Evolutionary conservation across 345 rosid species (phyloP), one percentile per base, ranked within the genome.

Genomic region (Eucalyptus polybractea): DNA sequence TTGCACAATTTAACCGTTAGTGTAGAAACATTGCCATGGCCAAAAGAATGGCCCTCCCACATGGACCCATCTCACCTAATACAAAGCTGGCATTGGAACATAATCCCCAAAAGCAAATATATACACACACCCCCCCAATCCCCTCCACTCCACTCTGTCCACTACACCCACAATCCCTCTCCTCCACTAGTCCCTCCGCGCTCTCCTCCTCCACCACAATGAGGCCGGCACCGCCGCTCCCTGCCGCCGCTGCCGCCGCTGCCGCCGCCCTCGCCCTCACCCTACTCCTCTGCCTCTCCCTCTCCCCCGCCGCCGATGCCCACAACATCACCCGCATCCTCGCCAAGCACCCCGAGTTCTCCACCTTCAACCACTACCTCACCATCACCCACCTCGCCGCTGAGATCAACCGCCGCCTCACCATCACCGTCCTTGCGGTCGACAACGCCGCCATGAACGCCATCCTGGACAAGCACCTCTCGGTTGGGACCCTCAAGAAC

Each of bases 331-430:
- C 98, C 10, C 89, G 86, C 87, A 93, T 98, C 89, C 97, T 98
- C 1, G 97, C 97, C 86, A 92, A 92, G 88, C 93, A 96, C 94
- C 98, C 98, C 3, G 87, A 90, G 7, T 93, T 97, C 95, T 98
- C 99, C 92, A 95, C 98, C 80, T 98, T 98, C 96, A 98, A 98
- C 92, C 99, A 95, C 88, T 98, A 97, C 96, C 98, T 98, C 76
- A 92, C 97, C 54, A 19, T 89, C 33, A 97, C 99, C 81, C 99
- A 95, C 94, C 97, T 98, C 40, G 98, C 99, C 40, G 91, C 89
- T 15, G 98, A 97, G 87, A 97, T 98, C 92, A 97, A 97, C 95
- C 93, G 96, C 88, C 96, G 96, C 4, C 93, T 93, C 88, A 98
- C 99, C 85, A 96, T 98, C 91, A 98, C 99, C 19, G 95, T 98